Conservation (phyloP, 805 yeast genomes). For the Wickerhamiella kazuoi region DNA sequence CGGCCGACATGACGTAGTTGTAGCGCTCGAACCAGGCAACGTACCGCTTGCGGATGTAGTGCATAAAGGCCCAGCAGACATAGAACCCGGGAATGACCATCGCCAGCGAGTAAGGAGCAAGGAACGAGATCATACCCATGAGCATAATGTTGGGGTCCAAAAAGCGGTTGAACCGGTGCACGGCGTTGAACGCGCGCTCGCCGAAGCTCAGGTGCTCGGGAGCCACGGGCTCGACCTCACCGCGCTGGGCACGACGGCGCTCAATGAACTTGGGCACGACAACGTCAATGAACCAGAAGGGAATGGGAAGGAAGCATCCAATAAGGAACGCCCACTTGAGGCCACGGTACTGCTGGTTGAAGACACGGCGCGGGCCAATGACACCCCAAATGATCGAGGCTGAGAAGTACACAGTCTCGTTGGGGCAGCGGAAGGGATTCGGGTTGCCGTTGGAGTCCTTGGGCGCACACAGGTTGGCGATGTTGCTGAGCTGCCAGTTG, state of each 20-base stretch:
- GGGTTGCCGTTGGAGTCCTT: constrained; percentile 23
- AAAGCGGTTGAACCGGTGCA: constrained; percentile 20
- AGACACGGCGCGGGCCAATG: constrained; percentile 38
- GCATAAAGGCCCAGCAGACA: constrained; percentile 5
- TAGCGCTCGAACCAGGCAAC: constrained; percentile 36
- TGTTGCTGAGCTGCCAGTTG: constrained; percentile 27
- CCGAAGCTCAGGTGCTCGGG: constrained; percentile 8
- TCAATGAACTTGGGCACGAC: constrained; percentile 11
- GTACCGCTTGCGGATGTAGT: constrained; percentile 27
- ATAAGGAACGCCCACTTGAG: constrained; percentile 47
- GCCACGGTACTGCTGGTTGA: constrained; percentile 38
- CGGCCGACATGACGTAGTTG: constrained; percentile 36
- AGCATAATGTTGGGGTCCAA: constrained; percentile 29
- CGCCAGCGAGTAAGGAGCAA: constrained; percentile 13
- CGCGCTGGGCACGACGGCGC: constrained; percentile 25
- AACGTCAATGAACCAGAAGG: constrained; percentile 8
- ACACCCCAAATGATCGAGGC: constrained; percentile 42
- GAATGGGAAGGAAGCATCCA: constrained; percentile 24
- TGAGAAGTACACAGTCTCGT: constrained; percentile 27
- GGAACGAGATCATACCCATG: constrained; percentile 4
- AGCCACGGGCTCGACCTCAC: constrained; percentile 28
- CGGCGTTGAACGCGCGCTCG: background rate
- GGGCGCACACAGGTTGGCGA: constrained; percentile 28
- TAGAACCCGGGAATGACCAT: constrained; percentile 9
- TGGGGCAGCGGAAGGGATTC: constrained; percentile 25